phyloP scores from a whole-genome alignment of 2,329 filamentous ascomycete genomes.

The Neofusicoccum sp. region DNA sequence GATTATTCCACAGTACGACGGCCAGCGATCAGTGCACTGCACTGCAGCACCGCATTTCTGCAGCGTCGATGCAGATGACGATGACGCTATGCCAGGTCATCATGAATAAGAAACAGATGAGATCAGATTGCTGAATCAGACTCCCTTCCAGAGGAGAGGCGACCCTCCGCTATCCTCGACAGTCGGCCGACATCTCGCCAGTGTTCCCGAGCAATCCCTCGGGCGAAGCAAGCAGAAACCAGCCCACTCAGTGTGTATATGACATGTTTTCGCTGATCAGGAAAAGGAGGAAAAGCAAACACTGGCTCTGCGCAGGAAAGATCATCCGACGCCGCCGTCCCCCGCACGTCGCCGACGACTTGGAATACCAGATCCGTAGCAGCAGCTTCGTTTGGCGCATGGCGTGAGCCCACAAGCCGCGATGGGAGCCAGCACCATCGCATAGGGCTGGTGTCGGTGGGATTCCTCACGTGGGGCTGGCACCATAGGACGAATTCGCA shows the following conservation, averaged over 20 bases:
- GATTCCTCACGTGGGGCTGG: constrained; percentile 9
- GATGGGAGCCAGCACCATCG: background rate
- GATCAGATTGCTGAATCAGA: background rate
- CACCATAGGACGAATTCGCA: background rate
- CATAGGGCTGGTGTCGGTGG: background rate
- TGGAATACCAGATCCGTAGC: constrained; percentile 1
- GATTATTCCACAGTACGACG: background rate
- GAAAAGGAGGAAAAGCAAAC: background rate
- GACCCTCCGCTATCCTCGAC: background rate
- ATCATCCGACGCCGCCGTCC: background rate
- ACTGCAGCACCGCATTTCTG: constrained; percentile 1
- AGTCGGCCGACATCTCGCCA: background rate
- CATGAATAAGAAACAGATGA: background rate
- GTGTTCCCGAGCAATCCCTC: background rate
- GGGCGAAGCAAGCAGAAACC: background rate
- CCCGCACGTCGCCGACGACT: background rate
- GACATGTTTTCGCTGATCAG: background rate
- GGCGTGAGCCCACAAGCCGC: constrained; percentile 5
- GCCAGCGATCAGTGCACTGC: too few species aligned
- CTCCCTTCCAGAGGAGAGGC: background rate
- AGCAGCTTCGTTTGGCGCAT: background rate
- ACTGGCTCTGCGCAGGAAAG: background rate
- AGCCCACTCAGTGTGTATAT: background rate
- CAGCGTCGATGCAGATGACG: background rate
- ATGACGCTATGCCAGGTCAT: background rate